Evolutionary conservation across 2,329 filamentous ascomycete species (phyloP), one percentile per base, ranked within the genome.

Genomic region (Dendrostoma leiphaemia): DNA sequence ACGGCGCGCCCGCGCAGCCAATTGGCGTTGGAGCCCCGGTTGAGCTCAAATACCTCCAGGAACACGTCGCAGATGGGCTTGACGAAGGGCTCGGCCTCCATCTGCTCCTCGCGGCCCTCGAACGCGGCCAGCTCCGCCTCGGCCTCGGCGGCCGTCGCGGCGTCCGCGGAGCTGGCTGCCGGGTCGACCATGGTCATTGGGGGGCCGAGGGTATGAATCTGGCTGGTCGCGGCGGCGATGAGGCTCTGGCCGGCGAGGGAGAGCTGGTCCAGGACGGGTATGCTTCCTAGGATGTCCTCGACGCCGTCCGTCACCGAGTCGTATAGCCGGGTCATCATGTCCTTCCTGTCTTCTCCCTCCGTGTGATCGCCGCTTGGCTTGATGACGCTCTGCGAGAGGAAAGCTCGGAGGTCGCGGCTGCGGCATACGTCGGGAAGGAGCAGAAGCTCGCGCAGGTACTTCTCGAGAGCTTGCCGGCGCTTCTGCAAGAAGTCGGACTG

Each of bases 1-100:
- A 97, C 94, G 0, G 94, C 94, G 21, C 94, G 86, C 1, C 94
- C 95, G 37, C 95, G 89, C 4, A 99, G 83, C 95, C 94, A 99
- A 70, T 96, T 97, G 94, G 94, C 99, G 70, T 96, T 97, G 71
- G 95, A 97, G 37, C 93, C 92, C 57, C 88, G 86, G 69, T 97
- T 96, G 35, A 99, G 81, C 66, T 96, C 92, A 66, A 99, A 99
- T 0, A 91, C 84, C 68, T 99, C 94, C 15, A 99, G 82, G 72
- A 99, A 99, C 57, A 99, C 86, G 69, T 99, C 94, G 71, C 92
- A 97, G 58, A 99, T 97, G 4, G 94, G 95, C 68, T 97, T 99
- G 64, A 99, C 94, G 65, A 99, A 97, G 1, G 94, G 94, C 66
- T 96, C 91, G 2, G 91, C 48, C 19, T 57, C 55, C 44, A 54